Percentiles rank a stretch among this genome's conserved stretches.
Evolutionary conservation across 2,329 filamentous ascomycete species (phyloP).

Genomic region (Ascochyta lentis): DNA sequence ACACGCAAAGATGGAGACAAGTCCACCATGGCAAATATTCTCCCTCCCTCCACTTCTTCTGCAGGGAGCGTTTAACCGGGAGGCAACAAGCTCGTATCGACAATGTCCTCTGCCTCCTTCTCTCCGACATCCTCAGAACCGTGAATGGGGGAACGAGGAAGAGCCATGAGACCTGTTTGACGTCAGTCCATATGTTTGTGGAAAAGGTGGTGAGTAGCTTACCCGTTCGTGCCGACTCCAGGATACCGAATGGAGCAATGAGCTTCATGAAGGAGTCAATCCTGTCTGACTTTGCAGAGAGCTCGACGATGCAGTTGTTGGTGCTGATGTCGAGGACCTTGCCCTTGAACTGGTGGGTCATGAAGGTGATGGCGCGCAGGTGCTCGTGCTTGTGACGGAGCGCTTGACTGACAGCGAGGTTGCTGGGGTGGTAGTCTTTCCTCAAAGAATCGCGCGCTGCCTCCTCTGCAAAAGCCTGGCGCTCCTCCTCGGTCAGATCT

Average conservation of each 20-base stretch:
- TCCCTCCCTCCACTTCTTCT: background rate
- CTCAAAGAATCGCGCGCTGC: conserved; percentile 52
- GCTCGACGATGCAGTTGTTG: conserved; percentile 96
- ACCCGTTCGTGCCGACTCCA: conserved; percentile 92
- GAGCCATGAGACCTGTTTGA: conserved; percentile 80
- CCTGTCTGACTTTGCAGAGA: conserved; percentile 90
- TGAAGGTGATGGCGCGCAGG: conserved; percentile 92
- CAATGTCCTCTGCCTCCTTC: conserved; percentile 93
- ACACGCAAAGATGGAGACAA: conserved; percentile 18
- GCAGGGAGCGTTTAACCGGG: conserved; percentile 69
- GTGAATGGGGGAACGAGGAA: conserved; percentile 89
- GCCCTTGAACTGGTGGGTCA: conserved; percentile 96
- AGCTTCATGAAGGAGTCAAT: conserved; percentile 99
- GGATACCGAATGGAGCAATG: conserved; percentile 89
- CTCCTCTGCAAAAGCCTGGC: conserved; percentile 37
- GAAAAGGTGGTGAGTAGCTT: conserved; percentile 31
- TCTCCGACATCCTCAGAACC: conserved; percentile 73
- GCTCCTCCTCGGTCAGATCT: conserved; percentile 42
- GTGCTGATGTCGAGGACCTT: conserved; percentile 98
- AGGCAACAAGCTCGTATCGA: conserved; percentile 91
- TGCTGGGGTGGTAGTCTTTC: conserved; percentile 85
- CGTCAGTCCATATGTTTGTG: conserved; percentile 20
- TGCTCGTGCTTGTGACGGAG: conserved; percentile 97
- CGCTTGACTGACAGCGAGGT: conserved; percentile 84
- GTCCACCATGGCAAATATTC: conserved; percentile 1